These are phyloP conservation scores for Paratrimastix pyriformis DNA, from an alignment of 78 protist genomes.

Conservation along the genomic window DNA sequence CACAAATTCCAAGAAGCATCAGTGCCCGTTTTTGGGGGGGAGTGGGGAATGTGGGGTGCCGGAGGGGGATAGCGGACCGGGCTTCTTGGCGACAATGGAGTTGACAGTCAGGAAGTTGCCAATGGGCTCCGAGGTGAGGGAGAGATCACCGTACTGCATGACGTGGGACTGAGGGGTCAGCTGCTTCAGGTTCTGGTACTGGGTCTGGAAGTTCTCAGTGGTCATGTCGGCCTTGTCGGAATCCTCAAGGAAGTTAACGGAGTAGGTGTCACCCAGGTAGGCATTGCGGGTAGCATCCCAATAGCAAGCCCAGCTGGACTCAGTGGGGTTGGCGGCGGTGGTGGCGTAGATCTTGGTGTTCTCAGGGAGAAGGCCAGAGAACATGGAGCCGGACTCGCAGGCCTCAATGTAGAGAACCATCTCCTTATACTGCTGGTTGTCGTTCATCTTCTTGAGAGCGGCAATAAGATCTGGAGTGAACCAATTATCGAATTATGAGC, in stretches of 20 bases:
- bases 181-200: not conserved
- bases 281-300: not conserved
- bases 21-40: not conserved
- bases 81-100: not conserved
- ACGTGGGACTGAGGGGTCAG: not conserved
- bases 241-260: not conserved
- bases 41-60: not conserved
- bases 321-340: slow-evolving; percentile 11
- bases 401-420: slow-evolving; percentile 39
- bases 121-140: not conserved
- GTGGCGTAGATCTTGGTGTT: not conserved
- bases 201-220: not conserved
- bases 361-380: slow-evolving; percentile 7
- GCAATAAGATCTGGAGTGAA: not conserved
- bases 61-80: not conserved
- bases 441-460: slow-evolving; percentile 21
- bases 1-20: no score
- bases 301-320: slow-evolving; percentile 13
- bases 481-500: not conserved
- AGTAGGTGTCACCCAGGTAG: slow-evolving; percentile 10
- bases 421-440: not conserved
- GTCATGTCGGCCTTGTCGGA: not conserved
- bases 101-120: not conserved
- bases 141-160: not conserved
- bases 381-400: slow-evolving; percentile 49